Conservation (phyloP, 768 basidiomycete species). For the Lactifluus volemus region DNA sequence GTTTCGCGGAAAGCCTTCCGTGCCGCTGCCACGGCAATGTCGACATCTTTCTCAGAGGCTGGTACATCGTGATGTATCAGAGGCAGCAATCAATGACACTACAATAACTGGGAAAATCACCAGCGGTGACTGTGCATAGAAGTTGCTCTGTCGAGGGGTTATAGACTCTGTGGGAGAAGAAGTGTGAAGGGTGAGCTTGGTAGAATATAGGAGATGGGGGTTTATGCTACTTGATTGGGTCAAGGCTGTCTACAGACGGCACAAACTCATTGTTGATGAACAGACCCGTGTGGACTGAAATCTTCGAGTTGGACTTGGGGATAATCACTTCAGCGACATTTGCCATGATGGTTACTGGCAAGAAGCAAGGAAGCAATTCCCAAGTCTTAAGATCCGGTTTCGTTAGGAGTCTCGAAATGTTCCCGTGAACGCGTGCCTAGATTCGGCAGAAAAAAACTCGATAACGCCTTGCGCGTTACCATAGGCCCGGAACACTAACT, state of each 20-base stretch:
- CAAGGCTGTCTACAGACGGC: slow-evolving; percentile 57
- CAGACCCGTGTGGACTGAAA: slow-evolving; percentile 69
- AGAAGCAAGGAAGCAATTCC: neutral
- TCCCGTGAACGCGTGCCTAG: neutral
- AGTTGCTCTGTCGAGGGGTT: slow-evolving; percentile 77
- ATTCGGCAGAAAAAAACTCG: neutral
- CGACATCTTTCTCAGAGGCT: slow-evolving; percentile 72
- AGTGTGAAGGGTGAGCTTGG: neutral
- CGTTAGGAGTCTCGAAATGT: neutral
- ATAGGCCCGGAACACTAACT: too few relatives aligned
- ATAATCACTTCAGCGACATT: slow-evolving; percentile 22
- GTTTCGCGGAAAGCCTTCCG: slow-evolving; percentile 74
- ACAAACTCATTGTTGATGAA: slow-evolving; percentile 92
- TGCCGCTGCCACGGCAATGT: slow-evolving; percentile 76
- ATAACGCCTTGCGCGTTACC: too few relatives aligned
- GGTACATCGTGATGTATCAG: neutral
- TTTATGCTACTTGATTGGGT: slow-evolving; percentile 48
- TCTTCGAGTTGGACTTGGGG: slow-evolving; percentile 26
- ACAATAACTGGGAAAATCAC: slow-evolving; percentile 15
- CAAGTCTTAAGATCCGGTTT: neutral
- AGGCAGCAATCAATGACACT: neutral
- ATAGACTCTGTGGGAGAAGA: slow-evolving; percentile 17
- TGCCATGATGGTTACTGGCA: slow-evolving; percentile 8
- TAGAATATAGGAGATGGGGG: neutral
- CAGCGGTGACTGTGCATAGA: slow-evolving; percentile 58